Percentiles rank a stretch among this genome's conserved stretches.
Evolutionary conservation across 768 basidiomycete species (phyloP).

Genomic region (Rhizopogon rudus): DNA sequence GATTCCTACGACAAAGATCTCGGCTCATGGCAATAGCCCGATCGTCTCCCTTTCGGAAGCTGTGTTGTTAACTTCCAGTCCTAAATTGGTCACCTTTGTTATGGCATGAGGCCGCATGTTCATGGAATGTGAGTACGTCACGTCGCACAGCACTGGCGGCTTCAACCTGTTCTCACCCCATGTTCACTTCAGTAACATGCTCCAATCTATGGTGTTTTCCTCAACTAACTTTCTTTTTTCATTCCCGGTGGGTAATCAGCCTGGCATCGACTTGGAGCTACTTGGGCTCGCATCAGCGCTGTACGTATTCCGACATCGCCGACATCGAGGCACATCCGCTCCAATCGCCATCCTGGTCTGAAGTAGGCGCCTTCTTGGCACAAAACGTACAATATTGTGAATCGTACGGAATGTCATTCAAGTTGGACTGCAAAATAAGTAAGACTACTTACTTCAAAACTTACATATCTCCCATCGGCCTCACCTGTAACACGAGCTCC

Average conservation of each 20-base stretch:
- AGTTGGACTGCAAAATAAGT: no score
- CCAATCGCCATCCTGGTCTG: neutral
- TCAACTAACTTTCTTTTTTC: neutral
- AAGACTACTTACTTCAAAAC: no score
- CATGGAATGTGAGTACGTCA: neutral
- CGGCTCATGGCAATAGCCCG: neutral
- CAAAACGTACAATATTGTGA: neutral
- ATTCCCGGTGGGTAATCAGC: neutral
- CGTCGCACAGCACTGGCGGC: neutral
- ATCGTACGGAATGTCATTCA: no score
- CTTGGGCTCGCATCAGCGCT: neutral
- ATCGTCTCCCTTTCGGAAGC: neutral
- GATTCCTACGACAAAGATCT: no score
- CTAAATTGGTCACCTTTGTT: neutral
- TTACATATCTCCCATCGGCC: no score
- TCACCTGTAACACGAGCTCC: no score
- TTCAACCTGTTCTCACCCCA: neutral
- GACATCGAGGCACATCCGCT: neutral
- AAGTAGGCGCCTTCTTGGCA: neutral
- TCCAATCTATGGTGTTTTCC: neutral
- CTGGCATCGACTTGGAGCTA: neutral
- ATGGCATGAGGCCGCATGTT: neutral
- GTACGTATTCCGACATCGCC: neutral
- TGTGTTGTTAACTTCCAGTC: neutral
- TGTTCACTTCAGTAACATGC: neutral